These are phyloP conservation scores for Kazachstania bromeliacearum DNA, from an alignment of 805 yeast species.

Conservation along the genomic window DNA sequence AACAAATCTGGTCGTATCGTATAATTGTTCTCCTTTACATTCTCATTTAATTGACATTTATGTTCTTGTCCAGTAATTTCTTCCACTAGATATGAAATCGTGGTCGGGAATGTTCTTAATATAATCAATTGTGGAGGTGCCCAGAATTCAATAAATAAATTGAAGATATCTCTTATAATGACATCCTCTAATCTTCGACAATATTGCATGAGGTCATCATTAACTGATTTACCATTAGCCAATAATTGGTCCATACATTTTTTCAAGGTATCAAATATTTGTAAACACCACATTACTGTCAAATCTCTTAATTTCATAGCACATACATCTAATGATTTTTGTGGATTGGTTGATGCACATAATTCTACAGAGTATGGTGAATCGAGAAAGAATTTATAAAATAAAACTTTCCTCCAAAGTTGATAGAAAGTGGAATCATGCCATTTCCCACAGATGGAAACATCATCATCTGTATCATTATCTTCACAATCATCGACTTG, in stretches of 20 bases:
- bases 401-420: slow-evolving; percentile 22
- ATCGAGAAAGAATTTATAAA: slow-evolving; percentile 19
- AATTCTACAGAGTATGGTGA: slow-evolving; percentile 15
- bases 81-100: slow-evolving; percentile 19
- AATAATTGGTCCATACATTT: slow-evolving; percentile 7
- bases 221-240: not conserved
- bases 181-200: slow-evolving; percentile 11
- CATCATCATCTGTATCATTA: slow-evolving; percentile 8
- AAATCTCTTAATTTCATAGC: slow-evolving; percentile 28
- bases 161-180: slow-evolving; percentile 16
- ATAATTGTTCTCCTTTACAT: slow-evolving; percentile 1
- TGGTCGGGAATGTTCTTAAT: slow-evolving; percentile 34
- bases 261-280: slow-evolving; percentile 16
- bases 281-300: slow-evolving; percentile 23
- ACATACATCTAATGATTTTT: slow-evolving; percentile 19
- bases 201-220: not conserved
- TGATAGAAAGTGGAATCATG: slow-evolving; percentile 15
- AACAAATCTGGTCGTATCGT: slow-evolving; percentile 10
- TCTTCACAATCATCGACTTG: slow-evolving; percentile 18
- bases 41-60: slow-evolving; percentile 7
- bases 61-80: slow-evolving; percentile 12
- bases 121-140: slow-evolving; percentile 53
- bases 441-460: slow-evolving; percentile 12
- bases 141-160: slow-evolving; percentile 41
- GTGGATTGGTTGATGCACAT: slow-evolving; percentile 18